These are phyloP conservation scores for Gentiana macrophylla DNA, from an alignment of 257 asterid species.

Conservation along the genomic window DNA sequence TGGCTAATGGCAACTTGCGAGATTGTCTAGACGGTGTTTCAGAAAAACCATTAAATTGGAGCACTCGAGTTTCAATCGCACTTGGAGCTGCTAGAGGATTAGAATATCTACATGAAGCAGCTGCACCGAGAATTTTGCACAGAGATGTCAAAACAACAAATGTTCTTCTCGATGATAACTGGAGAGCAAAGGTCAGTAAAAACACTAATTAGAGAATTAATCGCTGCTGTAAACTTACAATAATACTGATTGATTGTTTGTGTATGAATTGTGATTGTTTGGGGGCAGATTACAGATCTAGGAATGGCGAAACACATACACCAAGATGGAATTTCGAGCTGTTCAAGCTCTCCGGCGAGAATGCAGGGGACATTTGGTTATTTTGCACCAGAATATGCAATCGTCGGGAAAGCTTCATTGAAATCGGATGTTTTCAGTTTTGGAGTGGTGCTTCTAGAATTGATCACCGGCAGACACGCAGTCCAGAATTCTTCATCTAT, in stretches of 20 bases:
- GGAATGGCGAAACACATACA: conserved; percentile 94
- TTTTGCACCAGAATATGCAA: conserved; percentile 94
- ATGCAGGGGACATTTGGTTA: conserved; percentile 98
- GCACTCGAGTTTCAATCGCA: conserved; percentile 65
- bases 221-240: no score
- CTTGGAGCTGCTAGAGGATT: conserved; percentile 98
- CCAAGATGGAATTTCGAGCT: conserved; percentile 56
- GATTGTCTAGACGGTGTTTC: conserved; percentile 68
- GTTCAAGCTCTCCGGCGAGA: conserved; percentile 82
- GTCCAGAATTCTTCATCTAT: conserved; percentile 37
- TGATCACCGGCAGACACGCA: conserved; percentile 77
- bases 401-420: conserved; percentile 72
- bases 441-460: conserved; percentile 95
- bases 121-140: conserved; percentile 94
- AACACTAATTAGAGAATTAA: not conserved
- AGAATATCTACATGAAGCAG: conserved; percentile 97
- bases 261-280: not conserved
- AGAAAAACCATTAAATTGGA: conserved; percentile 62
- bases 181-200: conserved; percentile 75
- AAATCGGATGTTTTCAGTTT: conserved; percentile 98
- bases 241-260: no score
- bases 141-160: conserved; percentile 95
- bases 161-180: conserved; percentile 80
- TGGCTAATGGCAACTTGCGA: conserved; percentile 78
- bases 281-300: conserved; percentile 79